phyloP scores from a whole-genome alignment of 495 filamentous ascomycete genomes.

The Talaromyces proteolyticus region DNA sequence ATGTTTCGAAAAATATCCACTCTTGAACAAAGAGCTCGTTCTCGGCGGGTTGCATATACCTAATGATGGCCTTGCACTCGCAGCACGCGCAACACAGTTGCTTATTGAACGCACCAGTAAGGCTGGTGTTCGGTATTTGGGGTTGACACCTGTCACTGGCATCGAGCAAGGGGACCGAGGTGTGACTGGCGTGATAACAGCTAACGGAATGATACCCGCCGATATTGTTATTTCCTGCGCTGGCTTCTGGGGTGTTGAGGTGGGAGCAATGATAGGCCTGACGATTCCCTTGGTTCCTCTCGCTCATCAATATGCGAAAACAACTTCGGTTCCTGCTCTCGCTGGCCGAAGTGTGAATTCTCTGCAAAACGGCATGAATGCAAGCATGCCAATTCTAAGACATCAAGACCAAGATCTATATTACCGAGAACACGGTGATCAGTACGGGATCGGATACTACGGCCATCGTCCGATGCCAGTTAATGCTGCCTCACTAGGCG shows the following conservation, averaged over 20 bases:
- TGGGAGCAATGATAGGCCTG: constrained; percentile 45
- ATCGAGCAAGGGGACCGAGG: constrained; percentile 25
- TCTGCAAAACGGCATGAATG: constrained; percentile 29
- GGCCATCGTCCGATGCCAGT: constrained; percentile 47
- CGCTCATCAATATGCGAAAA: constrained; percentile 48
- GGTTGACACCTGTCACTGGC: constrained; percentile 36
- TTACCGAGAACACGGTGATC: constrained; percentile 46
- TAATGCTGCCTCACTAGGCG: constrained; percentile 31
- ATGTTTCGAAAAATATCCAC: constrained; percentile 35
- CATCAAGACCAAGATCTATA: constrained; percentile 49
- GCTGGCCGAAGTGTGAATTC: constrained; percentile 23
- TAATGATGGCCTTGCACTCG: constrained; percentile 44
- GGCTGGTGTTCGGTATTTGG: constrained; percentile 42
- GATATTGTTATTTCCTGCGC: constrained; percentile 47
- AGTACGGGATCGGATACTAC: constrained; percentile 49
- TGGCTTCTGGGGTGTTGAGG: constrained; percentile 49
- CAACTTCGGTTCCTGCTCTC: constrained; percentile 28
- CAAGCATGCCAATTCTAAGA: constrained; percentile 39
- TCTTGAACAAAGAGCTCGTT: constrained; percentile 36
- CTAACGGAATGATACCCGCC: constrained; percentile 30
- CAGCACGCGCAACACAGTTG: constrained; percentile 40
- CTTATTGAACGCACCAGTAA: constrained; percentile 40
- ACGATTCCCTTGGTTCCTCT: constrained; percentile 43
- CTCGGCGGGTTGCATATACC: constrained; percentile 43
- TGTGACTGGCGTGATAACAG: constrained; percentile 40